Evolutionary conservation across 202 grass and related monocot species (phyloP).

Genomic region (Setaria viridis): DNA sequence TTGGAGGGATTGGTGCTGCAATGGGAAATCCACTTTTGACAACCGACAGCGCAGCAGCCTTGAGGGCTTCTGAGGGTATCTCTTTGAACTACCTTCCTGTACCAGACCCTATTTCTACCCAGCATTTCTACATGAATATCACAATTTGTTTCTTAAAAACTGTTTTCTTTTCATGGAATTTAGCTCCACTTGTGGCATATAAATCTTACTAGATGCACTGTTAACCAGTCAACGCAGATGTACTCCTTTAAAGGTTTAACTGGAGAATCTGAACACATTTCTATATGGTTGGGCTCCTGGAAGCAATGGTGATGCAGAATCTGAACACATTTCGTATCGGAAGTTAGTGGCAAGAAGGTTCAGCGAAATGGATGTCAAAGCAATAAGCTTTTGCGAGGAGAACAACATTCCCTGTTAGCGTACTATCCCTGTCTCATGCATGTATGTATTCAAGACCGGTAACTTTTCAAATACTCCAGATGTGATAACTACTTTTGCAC

Average conservation of each 20-base stretch:
- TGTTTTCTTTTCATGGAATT: not conserved
- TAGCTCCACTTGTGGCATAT: not conserved
- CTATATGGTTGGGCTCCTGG: conserved; percentile 43
- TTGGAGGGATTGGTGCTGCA: not conserved
- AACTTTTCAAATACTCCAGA: not conserved
- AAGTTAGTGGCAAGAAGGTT: conserved; percentile 55
- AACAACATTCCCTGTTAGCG: conserved; percentile 63
- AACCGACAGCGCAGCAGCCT: conserved; percentile 58
- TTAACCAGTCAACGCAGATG: conserved; percentile 64
- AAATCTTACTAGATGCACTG: conserved; percentile 7
- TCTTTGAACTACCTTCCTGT: not conserved
- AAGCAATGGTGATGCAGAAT: conserved; percentile 38
- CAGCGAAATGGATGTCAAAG: conserved; percentile 54
- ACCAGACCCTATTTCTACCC: not conserved
- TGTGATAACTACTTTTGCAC: not conserved
- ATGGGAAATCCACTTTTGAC: conserved; percentile 44
- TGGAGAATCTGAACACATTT: conserved; percentile 26
- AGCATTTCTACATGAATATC: not conserved
- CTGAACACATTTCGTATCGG: conserved; percentile 61
- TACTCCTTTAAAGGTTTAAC: conserved; percentile 66
- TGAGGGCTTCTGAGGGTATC: conserved; percentile 69
- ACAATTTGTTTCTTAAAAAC: not conserved
- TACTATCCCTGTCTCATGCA: not conserved
- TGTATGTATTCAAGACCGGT: not conserved
- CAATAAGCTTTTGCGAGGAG: conserved; percentile 62